A percentile compares a stretch with the other conserved stretches of the same genome.
Conservation (phyloP, 257 asterid genomes). For the Solanum chmielewskii region DNA sequence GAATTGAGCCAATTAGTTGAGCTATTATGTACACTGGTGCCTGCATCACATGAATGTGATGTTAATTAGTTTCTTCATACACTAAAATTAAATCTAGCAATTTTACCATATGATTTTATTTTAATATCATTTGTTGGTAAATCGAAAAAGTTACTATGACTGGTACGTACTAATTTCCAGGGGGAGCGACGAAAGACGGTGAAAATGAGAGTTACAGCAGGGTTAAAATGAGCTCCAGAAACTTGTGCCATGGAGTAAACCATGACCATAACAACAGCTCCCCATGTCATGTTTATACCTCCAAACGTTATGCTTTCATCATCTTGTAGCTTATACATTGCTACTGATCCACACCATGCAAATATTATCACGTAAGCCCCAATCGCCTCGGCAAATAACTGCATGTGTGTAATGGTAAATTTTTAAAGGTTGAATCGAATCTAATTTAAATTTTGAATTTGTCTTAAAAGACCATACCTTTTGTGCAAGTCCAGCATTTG, state of each 20-base stretch:
- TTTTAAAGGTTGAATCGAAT: not conserved
- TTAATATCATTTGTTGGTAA: not conserved
- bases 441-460: not conserved
- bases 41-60: constrained; percentile 13
- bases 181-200: constrained; percentile 48
- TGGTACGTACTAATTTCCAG: constrained; percentile 45
- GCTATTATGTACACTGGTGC: constrained; percentile 42
- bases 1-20: constrained; percentile 54
- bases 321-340: constrained; percentile 33
- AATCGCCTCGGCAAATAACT: constrained; percentile 56
- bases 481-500: constrained; percentile 14
- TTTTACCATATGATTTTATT: not conserved
- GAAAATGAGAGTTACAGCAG: constrained; percentile 54
- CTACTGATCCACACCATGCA: constrained; percentile 65
- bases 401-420: not conserved
- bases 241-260: constrained; percentile 57
- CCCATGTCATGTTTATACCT: constrained; percentile 65
- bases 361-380: constrained; percentile 64
- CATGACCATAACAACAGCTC: constrained; percentile 63
- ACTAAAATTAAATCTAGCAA: not conserved
- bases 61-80: not conserved
- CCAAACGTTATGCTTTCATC: constrained; percentile 51
- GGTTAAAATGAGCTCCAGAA: constrained; percentile 89
- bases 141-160: not conserved
- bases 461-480: constrained; percentile 17